Conservation (phyloP, 2,329 filamentous ascomycete genomes). For the Teratosphaeria destructans region DNA sequence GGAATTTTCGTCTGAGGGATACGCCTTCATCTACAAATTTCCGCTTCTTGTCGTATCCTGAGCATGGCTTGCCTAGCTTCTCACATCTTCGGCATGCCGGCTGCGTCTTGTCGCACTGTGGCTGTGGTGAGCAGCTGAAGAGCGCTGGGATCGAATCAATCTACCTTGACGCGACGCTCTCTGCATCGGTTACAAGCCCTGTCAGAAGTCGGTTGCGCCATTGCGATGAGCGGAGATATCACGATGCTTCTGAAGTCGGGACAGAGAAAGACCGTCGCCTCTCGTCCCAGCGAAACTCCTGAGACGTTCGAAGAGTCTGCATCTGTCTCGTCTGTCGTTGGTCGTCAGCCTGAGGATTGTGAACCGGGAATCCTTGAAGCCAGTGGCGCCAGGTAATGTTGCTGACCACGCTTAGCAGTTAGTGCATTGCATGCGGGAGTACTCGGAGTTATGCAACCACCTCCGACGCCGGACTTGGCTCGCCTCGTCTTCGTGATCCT, state of each 20-base stretch:
- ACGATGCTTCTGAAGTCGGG: background rate
- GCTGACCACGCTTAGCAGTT: background rate
- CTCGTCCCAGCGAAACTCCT: background rate
- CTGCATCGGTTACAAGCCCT: conserved; percentile 25
- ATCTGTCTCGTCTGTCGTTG: background rate
- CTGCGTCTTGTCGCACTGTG: conserved; percentile 23
- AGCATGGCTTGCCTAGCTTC: conserved; percentile 26
- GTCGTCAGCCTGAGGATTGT: background rate
- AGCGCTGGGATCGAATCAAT: background rate
- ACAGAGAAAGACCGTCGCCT: background rate
- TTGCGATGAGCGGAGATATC: background rate
- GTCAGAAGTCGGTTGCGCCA: conserved; percentile 18
- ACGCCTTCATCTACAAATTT: conserved; percentile 27
- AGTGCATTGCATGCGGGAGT: background rate
- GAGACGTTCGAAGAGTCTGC: background rate
- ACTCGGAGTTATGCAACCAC: background rate
- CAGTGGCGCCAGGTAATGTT: background rate
- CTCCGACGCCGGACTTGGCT: background rate
- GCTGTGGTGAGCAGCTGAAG: conserved; percentile 1
- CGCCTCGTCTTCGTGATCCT: background rate
- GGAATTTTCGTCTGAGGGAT: conserved; percentile 22
- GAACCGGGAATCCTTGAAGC: background rate
- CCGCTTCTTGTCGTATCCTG: conserved; percentile 26
- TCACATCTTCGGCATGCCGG: conserved; percentile 23
- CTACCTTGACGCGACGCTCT: conserved; percentile 25